Base-by-base conservation (phyloP, 2,329 filamentous ascomycete genomes). In the Grosmannia serpens region DNA sequence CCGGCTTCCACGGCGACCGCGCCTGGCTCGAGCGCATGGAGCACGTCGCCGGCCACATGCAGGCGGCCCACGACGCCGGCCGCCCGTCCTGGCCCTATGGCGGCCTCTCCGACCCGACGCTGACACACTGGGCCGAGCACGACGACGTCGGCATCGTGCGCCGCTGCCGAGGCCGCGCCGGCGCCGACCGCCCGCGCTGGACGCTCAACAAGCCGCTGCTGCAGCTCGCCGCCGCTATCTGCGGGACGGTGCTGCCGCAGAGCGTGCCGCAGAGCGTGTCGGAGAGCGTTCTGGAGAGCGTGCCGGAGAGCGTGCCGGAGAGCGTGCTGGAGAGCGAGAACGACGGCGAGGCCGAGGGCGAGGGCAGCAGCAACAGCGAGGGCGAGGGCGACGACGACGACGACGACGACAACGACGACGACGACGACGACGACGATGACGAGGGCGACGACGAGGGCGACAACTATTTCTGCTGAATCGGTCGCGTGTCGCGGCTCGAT, bases 11-110 rank as follows among this genome's bases (percentile, higher is more conserved):
- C 4, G 88, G 87, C 0, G 59, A 68, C 0, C 77, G 74, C 5
- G 83, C 83, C n/a, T 96, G 90, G 90, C 86, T 92, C 60, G 78
- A 84, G 59, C 78, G 88, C 35, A 89, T 95, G 83, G 91, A 96
- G 70, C 91, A 96, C 72, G 82, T 95, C 2, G 89, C 88, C 1
- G 78, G 81, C 61, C 91, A 96, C 70, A 77, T 91, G 54, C 89
- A 92, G 70, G 73, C 70, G 0, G 73, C 70, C 10, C 8, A 46
- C 29, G 60, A 66, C 15, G 68, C n/a, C 33, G 15, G 67, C 29
- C 59, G 58, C 15, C 69, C 71, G 61, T 58, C 10, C 61, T 60
- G 22, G 44, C 26, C 47, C 20, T 33, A 29, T 13, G 59, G 74
- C 4, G 71, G 71, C 2, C 60, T 61, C 20, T 61, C 63, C 5